Percentiles rank a stretch among this genome's conserved stretches.
Conservation (phyloP, 345 rosid species). For the Draba incana region DNA sequence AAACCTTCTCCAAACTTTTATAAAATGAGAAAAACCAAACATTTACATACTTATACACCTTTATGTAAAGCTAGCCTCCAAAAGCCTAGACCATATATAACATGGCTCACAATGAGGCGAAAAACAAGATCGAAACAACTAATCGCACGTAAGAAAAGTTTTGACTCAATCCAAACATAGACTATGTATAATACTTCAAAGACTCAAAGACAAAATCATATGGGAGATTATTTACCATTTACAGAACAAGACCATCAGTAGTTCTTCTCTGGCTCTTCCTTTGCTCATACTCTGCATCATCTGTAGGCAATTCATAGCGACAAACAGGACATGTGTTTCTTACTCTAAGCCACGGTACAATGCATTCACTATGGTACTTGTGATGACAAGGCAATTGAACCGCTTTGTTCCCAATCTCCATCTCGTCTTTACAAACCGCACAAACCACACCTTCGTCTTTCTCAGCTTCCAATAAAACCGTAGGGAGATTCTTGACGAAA, state of each 20-base stretch:
- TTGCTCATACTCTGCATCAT: slow-evolving; percentile 73
- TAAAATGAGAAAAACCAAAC: background rate
- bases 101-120: slow-evolving; percentile 19
- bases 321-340: slow-evolving; percentile 97
- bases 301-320: slow-evolving; percentile 85
- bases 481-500: slow-evolving; percentile 63
- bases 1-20: background rate
- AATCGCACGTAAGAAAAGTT: background rate
- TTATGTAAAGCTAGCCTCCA: slow-evolving; percentile 26
- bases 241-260: slow-evolving; percentile 16
- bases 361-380: slow-evolving; percentile 83
- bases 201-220: slow-evolving; percentile 24
- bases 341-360: slow-evolving; percentile 76
- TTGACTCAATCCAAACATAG: slow-evolving; percentile 28
- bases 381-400: slow-evolving; percentile 82
- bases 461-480: slow-evolving; percentile 44
- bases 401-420: slow-evolving; percentile 58
- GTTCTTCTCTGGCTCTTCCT: slow-evolving; percentile 47
- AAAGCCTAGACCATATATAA: slow-evolving; percentile 1
- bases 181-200: slow-evolving; percentile 13
- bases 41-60: background rate
- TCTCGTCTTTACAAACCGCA: slow-evolving; percentile 92
- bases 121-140: background rate
- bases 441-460: slow-evolving; percentile 50
- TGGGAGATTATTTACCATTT: slow-evolving; percentile 11